Evolutionary conservation across 352 stramenopile species (phyloP), one percentile per base, ranked within the genome.

Genomic region (Globisporangium parvum): DNA sequence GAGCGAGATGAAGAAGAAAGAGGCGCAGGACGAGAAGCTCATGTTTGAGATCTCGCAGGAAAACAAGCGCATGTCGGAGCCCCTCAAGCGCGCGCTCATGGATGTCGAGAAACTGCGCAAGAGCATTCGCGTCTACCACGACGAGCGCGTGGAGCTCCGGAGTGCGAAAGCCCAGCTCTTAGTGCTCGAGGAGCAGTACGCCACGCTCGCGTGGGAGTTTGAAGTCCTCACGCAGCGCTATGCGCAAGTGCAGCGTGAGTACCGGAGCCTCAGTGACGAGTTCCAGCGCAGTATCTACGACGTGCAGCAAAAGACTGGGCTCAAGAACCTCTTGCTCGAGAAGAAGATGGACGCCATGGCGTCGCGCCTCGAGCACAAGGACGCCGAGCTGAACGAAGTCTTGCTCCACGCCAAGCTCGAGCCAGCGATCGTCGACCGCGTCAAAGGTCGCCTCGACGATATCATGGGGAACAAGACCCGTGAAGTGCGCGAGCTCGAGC

Each of bases 21-120:
- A 99, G 70, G 87, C 87, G 21, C 76, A 89, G 60, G 95, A 98
- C 65, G 87, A 98, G 62, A 95, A 96, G 59, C 74, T 90, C 51
- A 95, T 99, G 78, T 93, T 95, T 53, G 90, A 98, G 63, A 96
- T 98, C 59, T 90, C 85, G 1, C 85, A 96, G 60, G 89, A 98
- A 65, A 98, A 98, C 67, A 96, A 97, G 44, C 79, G 80, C 39
- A 98, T 98, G 80, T 93, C 86, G 5, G 92, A 95, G 65, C 96
- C 96, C 24, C 75, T 99, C 35, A 95, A 97, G 51, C 84, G 85
- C 52, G 93, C 94, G 3, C 67, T 91, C 8, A 55, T 83, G 37
- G 81, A 92, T 56, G 80, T 90, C n/a, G 75, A 92, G 51, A 69
- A 75, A 41, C 62, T 92, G 0, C 69, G 80, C 11, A 85, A 81